These are phyloP conservation scores for Telopea speciosissima DNA, from an alignment of 177 flowering plant genomes.

Conservation along the genomic window DNA sequence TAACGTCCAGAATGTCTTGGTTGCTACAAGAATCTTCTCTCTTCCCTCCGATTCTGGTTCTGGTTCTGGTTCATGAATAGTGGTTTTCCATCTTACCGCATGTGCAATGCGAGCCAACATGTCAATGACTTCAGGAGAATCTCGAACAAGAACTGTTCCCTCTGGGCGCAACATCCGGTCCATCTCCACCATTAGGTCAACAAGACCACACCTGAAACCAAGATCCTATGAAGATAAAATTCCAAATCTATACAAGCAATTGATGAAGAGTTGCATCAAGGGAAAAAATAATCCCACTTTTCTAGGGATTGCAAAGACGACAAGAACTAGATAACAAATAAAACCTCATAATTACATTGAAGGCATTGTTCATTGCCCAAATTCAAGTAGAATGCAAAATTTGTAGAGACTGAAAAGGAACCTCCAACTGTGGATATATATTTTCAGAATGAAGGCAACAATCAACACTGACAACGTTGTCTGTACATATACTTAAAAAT, in stretches of 20 bases:
- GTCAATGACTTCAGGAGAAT: conserved; percentile 69
- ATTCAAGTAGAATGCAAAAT: neutral
- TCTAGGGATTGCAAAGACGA: neutral
- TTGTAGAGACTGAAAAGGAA: neutral
- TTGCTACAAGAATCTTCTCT: conserved; percentile 79
- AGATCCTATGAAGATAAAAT: neutral
- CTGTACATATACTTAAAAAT: neutral
- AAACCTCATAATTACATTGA: neutral
- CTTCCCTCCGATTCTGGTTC: conserved; percentile 74
- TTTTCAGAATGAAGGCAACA: neutral
- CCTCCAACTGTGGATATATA: neutral
- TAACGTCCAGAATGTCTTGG: conserved; percentile 59
- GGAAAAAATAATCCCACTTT: neutral
- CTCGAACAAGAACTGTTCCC: conserved; percentile 78
- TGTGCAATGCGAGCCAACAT: conserved; percentile 59
- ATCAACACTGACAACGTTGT: neutral
- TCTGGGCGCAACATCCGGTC: conserved; percentile 90
- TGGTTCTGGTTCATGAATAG: conserved; percentile 63
- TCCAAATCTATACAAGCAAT: neutral
- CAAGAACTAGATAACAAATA: too few species aligned
- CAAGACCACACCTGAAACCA: conserved; percentile 71
- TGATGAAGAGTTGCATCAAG: neutral
- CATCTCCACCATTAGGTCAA: conserved; percentile 91
- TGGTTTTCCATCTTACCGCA: conserved; percentile 65
- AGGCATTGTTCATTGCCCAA: neutral